These are phyloP conservation scores for Penicillium salamii DNA, from an alignment of 495 filamentous ascomycete genomes.

Conservation along the genomic window DNA sequence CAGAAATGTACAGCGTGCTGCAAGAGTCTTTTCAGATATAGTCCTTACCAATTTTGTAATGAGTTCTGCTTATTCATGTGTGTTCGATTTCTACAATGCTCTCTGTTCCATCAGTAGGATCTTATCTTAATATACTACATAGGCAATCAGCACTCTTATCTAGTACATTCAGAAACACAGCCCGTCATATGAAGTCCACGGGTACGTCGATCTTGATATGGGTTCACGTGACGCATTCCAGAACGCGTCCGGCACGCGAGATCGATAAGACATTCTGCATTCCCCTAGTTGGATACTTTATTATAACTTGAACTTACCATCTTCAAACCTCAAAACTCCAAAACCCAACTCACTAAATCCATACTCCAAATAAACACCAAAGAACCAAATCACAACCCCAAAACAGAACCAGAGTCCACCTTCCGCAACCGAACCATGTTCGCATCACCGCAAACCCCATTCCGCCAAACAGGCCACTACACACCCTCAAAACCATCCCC, in stretches of 20 bases:
- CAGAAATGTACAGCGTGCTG: constrained; percentile 2
- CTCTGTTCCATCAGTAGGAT: no score
- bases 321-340: no score
- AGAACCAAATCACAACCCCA: background rate
- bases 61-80: background rate
- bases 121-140: no score
- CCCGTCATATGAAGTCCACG: no score
- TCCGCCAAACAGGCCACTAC: constrained; percentile 39
- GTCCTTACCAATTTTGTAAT: background rate
- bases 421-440: constrained; percentile 32
- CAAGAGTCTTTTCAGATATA: constrained; percentile 14
- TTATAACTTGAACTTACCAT: background rate
- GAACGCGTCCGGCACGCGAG: constrained; percentile 7
- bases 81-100: no score
- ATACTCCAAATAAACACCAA: background rate
- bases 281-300: background rate
- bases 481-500: constrained; percentile 51
- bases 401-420: background rate
- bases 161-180: no score
- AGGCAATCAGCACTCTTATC: no score
- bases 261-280: background rate
- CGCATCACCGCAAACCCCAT: constrained; percentile 38
- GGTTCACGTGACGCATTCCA: constrained; percentile 1
- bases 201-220: no score
- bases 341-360: no score